Evolutionary conservation across 192 early-diverging fungal species (phyloP).

Genomic region (Podila horticola): DNA sequence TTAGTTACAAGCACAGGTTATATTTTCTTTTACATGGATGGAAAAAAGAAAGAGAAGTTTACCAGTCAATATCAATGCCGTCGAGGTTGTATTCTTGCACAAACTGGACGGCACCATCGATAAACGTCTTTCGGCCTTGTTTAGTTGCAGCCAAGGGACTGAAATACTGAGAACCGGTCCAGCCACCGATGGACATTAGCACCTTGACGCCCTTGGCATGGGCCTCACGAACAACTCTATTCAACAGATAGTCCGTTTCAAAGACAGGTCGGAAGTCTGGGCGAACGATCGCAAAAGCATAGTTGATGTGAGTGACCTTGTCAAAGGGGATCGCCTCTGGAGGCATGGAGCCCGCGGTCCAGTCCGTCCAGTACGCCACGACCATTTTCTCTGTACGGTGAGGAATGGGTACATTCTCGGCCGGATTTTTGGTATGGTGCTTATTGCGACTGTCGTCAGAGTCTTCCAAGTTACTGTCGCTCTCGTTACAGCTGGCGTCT

Average conservation of each 20-base stretch:
- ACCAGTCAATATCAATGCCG: constrained; percentile 81
- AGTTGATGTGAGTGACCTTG: constrained; percentile 75
- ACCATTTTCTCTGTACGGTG: constrained; percentile 32
- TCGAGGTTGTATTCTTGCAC: constrained; percentile 65
- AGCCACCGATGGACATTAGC: constrained; percentile 75
- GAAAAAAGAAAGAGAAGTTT: not conserved
- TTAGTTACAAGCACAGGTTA: not conserved
- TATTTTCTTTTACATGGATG: not conserved
- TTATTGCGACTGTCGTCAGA: not conserved
- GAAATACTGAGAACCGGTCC: constrained; percentile 70
- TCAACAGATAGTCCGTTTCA: constrained; percentile 27
- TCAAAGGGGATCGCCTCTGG: constrained; percentile 50
- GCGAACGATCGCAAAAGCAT: constrained; percentile 52
- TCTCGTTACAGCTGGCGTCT: too few species aligned
- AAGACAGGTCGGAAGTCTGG: constrained; percentile 33
- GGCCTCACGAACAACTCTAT: constrained; percentile 53
- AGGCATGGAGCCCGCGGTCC: constrained; percentile 23
- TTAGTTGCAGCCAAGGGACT: constrained; percentile 61
- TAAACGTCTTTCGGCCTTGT: constrained; percentile 55
- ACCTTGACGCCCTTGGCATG: constrained; percentile 62
- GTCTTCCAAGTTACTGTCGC: not conserved
- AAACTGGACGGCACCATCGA: constrained; percentile 61
- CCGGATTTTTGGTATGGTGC: not conserved
- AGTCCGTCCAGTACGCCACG: constrained; percentile 45
- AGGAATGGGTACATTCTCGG: not conserved